phyloP scores from a whole-genome alignment of 192 early-diverging fungal species.

The Mortierella alpina region DNA sequence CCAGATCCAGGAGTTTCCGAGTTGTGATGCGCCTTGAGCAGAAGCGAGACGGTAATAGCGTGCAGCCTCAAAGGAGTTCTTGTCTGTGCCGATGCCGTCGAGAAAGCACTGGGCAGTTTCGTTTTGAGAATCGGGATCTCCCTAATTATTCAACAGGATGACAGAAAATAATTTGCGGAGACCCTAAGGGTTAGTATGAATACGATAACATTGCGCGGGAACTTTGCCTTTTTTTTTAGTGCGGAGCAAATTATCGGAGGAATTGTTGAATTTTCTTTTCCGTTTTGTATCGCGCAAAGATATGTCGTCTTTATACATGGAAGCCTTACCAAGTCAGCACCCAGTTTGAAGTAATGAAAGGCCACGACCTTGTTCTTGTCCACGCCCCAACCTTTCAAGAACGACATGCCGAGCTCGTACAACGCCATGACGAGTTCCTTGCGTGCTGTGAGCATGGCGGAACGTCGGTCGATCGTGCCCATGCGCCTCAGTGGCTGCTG shows the following conservation, averaged over 20 bases:
- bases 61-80: conserved; percentile 67
- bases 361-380: conserved; percentile 78
- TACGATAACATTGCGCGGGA: neutral
- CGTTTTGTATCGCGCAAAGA: neutral
- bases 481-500: conserved; percentile 13
- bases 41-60: conserved; percentile 81
- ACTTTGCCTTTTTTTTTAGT: too few species aligned
- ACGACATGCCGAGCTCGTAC: conserved; percentile 84
- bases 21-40: conserved; percentile 73
- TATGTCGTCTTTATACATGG: neutral
- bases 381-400: conserved; percentile 86
- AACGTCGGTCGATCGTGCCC: conserved; percentile 25
- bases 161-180: too few species aligned
- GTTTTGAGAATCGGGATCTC: conserved; percentile 76
- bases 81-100: conserved; percentile 71
- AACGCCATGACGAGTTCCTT: conserved; percentile 83
- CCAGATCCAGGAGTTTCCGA: conserved; percentile 87
- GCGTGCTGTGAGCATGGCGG: conserved; percentile 53
- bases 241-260: too few species aligned
- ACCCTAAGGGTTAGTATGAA: neutral
- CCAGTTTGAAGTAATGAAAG: conserved; percentile 84
- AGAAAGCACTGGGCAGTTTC: conserved; percentile 70
- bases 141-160: conserved; percentile 26
- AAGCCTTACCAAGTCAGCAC: conserved; percentile 69
- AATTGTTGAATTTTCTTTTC: too few species aligned